Percentiles rank a stretch among this genome's conserved stretches.
phyloP scores from a whole-genome alignment of 2,329 filamentous ascomycete species.

The Sordariomycetes sp. region DNA sequence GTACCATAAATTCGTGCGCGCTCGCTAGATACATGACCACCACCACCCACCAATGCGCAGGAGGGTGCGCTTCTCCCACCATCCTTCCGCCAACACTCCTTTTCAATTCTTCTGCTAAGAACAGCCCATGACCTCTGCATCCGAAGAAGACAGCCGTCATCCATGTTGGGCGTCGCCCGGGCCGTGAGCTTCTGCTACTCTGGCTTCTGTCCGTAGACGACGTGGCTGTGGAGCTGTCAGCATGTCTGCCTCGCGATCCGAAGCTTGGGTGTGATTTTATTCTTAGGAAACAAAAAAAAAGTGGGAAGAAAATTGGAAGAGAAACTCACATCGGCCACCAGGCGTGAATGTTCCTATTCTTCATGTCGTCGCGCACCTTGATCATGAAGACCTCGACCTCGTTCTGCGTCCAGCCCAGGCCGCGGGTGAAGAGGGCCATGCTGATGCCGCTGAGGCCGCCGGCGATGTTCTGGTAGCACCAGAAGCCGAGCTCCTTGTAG shows the following conservation, averaged over 20 bases:
- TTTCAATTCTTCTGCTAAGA: too few relatives aligned
- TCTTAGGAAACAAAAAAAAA: too few relatives aligned
- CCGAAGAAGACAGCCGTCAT: too few relatives aligned
- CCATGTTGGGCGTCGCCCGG: too few relatives aligned
- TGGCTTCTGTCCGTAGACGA: constrained; percentile 2
- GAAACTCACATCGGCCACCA: constrained; percentile 28
- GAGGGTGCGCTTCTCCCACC: too few relatives aligned
- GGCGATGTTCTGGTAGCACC: constrained; percentile 21
- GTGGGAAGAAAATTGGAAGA: neutral
- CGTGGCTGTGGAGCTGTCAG: neutral
- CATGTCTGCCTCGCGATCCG: neutral
- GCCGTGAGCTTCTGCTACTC: neutral
- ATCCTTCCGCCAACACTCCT: too few relatives aligned
- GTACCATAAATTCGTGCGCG: too few relatives aligned
- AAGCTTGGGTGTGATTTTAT: neutral
- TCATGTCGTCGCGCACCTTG: constrained; percentile 24
- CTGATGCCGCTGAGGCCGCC: constrained; percentile 23
- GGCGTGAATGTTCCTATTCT: constrained; percentile 21
- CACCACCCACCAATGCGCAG: too few relatives aligned
- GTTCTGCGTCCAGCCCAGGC: constrained; percentile 21
- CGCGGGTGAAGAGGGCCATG: constrained; percentile 26
- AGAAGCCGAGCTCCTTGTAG: constrained; percentile 40
- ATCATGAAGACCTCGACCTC: constrained; percentile 23
- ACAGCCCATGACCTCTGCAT: too few relatives aligned
- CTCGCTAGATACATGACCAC: too few relatives aligned